Evolutionary conservation across 768 basidiomycete species (phyloP).

Genomic region (Termitomyces sp.): DNA sequence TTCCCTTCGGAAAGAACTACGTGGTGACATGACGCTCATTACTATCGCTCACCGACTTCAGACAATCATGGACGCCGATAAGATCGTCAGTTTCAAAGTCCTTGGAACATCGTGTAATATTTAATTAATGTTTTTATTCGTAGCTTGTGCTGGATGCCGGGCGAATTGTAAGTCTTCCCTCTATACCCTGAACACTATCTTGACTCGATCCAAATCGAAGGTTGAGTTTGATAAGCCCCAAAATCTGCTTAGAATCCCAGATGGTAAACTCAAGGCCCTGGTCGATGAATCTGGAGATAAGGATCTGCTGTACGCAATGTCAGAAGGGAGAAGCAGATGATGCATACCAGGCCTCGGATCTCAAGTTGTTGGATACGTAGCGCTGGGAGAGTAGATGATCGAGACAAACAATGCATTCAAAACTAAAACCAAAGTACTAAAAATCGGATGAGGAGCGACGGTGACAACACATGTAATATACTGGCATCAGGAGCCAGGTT

Average conservation of each 20-base stretch:
- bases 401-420: not conserved
- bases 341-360: not conserved
- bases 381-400: not conserved
- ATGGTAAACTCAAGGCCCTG: conserved; percentile 44
- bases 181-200: not conserved
- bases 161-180: conserved; percentile 30
- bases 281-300: conserved; percentile 58
- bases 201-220: conserved; percentile 10
- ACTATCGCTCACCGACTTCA: conserved; percentile 68
- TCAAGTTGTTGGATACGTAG: not conserved
- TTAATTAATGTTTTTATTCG: not conserved
- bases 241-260: conserved; percentile 44
- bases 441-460: not conserved
- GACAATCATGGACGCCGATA: conserved; percentile 66
- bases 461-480: conserved; percentile 8
- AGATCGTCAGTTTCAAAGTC: conserved; percentile 30
- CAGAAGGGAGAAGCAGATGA: conserved; percentile 8
- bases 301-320: conserved; percentile 41
- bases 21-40: conserved; percentile 51
- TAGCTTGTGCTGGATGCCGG: conserved; percentile 53
- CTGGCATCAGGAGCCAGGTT: conserved; percentile 8
- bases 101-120: conserved; percentile 4
- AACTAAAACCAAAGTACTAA: conserved; percentile 5
- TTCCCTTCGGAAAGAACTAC: conserved; percentile 61
- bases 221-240: conserved; percentile 51